Conservation (phyloP, 1,284 basidiomycete genomes). For the Boletus smithii region DNA sequence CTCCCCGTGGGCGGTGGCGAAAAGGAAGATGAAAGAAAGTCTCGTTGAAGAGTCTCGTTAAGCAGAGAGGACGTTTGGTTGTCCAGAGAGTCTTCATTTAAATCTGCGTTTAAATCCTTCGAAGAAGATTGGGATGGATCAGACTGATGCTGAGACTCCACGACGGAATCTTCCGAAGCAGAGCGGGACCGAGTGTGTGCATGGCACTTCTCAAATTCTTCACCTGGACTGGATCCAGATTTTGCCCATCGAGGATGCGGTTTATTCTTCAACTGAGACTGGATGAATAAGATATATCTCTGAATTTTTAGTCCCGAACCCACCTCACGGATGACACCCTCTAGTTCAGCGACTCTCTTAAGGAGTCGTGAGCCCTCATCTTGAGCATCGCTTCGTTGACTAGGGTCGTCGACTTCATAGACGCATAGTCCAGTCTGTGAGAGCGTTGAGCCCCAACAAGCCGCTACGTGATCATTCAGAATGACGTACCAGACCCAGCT, state of each 20-base stretch:
- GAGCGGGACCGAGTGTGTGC: constrained; percentile 20
- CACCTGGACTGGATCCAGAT: constrained; percentile 27
- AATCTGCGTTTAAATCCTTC: constrained; percentile 1
- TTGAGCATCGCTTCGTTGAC: constrained; percentile 46
- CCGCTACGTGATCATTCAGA: background rate
- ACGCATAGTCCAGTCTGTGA: constrained; percentile 75
- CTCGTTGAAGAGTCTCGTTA: constrained; percentile 9
- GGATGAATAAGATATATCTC: constrained; percentile 5
- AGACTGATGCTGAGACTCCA: constrained; percentile 5
- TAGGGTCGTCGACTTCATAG: constrained; percentile 79
- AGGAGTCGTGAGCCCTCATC: constrained; percentile 68
- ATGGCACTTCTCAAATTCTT: constrained; percentile 29
- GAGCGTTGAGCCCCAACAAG: constrained; percentile 4
- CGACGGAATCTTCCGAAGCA: constrained; percentile 12
- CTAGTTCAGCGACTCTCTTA: constrained; percentile 76
- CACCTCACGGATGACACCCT: constrained; percentile 79
- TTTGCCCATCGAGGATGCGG: constrained; percentile 66
- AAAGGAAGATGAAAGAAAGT: constrained; percentile 12
- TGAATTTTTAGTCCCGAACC: constrained; percentile 8
- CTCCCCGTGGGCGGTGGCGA: constrained; percentile 7
- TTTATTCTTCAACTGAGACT: constrained; percentile 59
- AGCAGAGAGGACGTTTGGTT: constrained; percentile 3
- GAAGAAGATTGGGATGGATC: constrained; percentile 1
- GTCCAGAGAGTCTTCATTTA: constrained; percentile 5
- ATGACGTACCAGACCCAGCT: constrained; percentile 58